Base-by-base conservation (phyloP, 2,329 filamentous ascomycete species). In the Colletotrichum aenigma region DNA sequence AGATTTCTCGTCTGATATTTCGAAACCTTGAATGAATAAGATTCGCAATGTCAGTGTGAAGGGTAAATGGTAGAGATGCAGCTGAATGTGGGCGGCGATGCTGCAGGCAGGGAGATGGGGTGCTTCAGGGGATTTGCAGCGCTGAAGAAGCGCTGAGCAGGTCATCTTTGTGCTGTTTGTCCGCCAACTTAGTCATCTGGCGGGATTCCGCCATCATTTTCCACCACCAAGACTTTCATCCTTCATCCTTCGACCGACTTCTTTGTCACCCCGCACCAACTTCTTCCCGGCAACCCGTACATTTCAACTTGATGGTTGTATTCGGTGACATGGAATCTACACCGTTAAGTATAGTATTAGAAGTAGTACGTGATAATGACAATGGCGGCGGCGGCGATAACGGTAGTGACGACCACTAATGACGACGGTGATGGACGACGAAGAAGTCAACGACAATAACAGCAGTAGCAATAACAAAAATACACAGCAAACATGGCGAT, bases 161-260 rank as follows among this genome's bases (percentile, higher is more conserved):
- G 28, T 58, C 24, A 6, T 56, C 3, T 38, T 26, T 30, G 58
- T 56, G 60, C 18, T 66, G 13, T 55, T n/a, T 24, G 24, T n/a
- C 36, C 55, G 21, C 52, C 62, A 55, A 73, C 64, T 69, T 65
- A 73, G 71, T 68, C 43, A 58, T 18, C 13, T 55, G 73, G 73
- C 73, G 73, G 73, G 18, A 69, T 69, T 75, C 73, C 73, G 73
- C 73, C 73, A 65, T n/a, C 64, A 15, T 67, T 68, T 30, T 30
- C 21, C 69, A 75, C 64, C 15, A 34, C n/a, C 58, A 64, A n/a
- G 10, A 61, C 28, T 24, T 30, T 34, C 58, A 30, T 64, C 30
- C 58, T 61, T 61, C 58, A 61, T 24, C 28, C 58, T 61, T 32
- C 16, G 6, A 7, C 4, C 26, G 10, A 7, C 18, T 13, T 18